These are phyloP conservation scores for Fraxinus baroniana DNA, from an alignment of 305 asterid species.

Conservation along the genomic window DNA sequence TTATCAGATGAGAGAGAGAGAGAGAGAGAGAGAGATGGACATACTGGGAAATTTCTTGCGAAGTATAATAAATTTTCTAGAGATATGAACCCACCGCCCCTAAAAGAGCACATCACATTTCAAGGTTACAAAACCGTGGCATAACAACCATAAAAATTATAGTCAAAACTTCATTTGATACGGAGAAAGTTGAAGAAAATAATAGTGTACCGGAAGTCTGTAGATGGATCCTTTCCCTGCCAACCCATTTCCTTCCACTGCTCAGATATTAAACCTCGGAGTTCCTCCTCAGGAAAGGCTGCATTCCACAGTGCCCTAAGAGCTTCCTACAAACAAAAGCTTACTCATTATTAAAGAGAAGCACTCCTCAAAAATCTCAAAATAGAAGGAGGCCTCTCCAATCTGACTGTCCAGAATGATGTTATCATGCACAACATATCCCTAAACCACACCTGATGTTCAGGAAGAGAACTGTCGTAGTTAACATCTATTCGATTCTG, in stretches of 20 bases:
- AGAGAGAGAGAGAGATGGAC: conserved; percentile 18
- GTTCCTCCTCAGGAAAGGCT: conserved; percentile 83
- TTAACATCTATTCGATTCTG: conserved; percentile 79
- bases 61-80: conserved; percentile 91
- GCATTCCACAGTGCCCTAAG: conserved; percentile 81
- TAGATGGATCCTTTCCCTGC: conserved; percentile 99
- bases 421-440: not conserved
- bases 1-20: not conserved
- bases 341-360: conserved; percentile 18
- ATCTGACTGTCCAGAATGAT: not conserved
- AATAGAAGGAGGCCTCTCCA: not conserved
- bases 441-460: conserved; percentile 75
- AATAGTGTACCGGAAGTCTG: conserved; percentile 79
- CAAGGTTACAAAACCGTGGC: conserved; percentile 11
- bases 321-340: conserved; percentile 60
- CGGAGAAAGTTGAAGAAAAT: conserved; percentile 8
- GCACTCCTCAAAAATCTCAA: not conserved
- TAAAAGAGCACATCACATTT: conserved; percentile 30
- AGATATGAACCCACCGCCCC: conserved; percentile 99
- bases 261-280: conserved; percentile 78
- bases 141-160: not conserved
- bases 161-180: conserved; percentile 22
- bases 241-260: conserved; percentile 99
- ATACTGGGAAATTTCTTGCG: conserved; percentile 80
- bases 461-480: conserved; percentile 72